phyloP scores from a whole-genome alignment of 805 yeast species.

The Saturnispora quitensis region DNA sequence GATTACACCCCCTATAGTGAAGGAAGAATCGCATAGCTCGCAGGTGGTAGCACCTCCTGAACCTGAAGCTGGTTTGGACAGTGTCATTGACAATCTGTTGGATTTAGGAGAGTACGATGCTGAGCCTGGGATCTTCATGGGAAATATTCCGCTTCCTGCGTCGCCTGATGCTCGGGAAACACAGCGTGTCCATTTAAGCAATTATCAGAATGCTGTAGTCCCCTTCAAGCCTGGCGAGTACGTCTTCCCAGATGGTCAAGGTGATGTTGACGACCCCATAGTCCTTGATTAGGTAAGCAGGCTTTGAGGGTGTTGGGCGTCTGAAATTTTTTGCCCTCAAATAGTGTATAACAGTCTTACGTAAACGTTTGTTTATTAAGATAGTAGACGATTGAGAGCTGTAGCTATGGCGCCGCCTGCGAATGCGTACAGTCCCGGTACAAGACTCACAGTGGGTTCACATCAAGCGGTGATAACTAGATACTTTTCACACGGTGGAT shows the following conservation, averaged over 20 bases:
- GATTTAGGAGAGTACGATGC: conserved; percentile 4
- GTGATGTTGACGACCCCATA: conserved; percentile 26
- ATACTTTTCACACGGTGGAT: conserved; percentile 49
- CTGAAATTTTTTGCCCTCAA: background rate
- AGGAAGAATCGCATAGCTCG: background rate
- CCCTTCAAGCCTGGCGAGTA: background rate
- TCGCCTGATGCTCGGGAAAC: conserved; percentile 12
- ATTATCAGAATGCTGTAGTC: background rate
- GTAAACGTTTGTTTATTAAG: background rate
- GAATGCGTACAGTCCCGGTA: conserved; percentile 30
- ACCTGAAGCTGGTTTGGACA: background rate
- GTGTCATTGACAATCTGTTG: background rate
- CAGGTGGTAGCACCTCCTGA: background rate
- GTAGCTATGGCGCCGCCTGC: conserved; percentile 13
- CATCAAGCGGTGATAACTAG: conserved; percentile 37
- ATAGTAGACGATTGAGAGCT: background rate
- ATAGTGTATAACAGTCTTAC: background rate
- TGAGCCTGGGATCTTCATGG: conserved; percentile 6
- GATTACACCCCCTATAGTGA: background rate
- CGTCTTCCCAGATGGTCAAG: conserved; percentile 25
- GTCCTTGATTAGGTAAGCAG: conserved; percentile 19
- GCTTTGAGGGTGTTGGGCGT: background rate
- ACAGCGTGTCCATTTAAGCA: background rate
- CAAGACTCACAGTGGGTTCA: conserved; percentile 40
- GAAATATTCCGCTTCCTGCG: conserved; percentile 4